These are phyloP conservation scores for Amphibolis antarctica DNA, from an alignment of 106 monocot genomes.

Conservation along the genomic window DNA sequence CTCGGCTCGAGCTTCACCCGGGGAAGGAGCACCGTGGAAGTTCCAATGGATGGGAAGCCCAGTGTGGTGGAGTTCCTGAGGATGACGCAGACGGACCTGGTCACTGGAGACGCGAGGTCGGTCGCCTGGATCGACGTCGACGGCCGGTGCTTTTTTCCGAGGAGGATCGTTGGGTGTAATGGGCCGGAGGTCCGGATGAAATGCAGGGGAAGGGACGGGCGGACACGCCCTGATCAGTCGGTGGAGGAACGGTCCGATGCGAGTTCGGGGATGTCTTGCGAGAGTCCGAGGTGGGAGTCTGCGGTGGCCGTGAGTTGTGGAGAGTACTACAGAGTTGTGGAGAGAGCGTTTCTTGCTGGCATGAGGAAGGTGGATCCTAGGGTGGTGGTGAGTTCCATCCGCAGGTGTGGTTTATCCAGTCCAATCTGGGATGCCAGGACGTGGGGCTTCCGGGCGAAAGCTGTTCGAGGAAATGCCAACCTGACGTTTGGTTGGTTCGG, in stretches of 20 bases:
- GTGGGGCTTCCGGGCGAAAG: slow-evolving; percentile 23
- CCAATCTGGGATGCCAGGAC: not conserved
- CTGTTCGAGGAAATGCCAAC: slow-evolving; percentile 30
- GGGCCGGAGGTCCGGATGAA: not conserved
- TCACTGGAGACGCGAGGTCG: slow-evolving; percentile 11
- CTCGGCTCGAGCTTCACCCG: slow-evolving; percentile 31
- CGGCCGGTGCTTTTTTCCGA: slow-evolving; percentile 63
- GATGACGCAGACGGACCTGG: slow-evolving; percentile 28
- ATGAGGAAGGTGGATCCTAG: slow-evolving; percentile 5
- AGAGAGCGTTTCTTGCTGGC: slow-evolving; percentile 19
- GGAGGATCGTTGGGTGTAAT: not conserved
- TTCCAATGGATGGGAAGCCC: slow-evolving; percentile 5
- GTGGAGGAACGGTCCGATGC: too few relatives aligned
- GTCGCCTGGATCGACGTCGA: slow-evolving; percentile 60
- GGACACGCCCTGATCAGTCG: too few relatives aligned
- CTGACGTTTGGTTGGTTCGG: slow-evolving; percentile 55
- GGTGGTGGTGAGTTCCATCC: slow-evolving; percentile 15
- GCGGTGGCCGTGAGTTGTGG: slow-evolving; percentile 1
- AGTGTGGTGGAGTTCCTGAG: slow-evolving; percentile 45
- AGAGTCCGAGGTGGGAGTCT: slow-evolving; percentile 11
- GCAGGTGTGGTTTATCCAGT: slow-evolving; percentile 14
- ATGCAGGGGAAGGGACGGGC: not conserved
- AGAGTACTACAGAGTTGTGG: slow-evolving; percentile 18
- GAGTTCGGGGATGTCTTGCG: slow-evolving; percentile 7
- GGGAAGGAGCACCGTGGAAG: slow-evolving; percentile 25